These are phyloP conservation scores for Leavenworthia alabamica DNA, from an alignment of 345 rosid species.

Conservation along the genomic window DNA sequence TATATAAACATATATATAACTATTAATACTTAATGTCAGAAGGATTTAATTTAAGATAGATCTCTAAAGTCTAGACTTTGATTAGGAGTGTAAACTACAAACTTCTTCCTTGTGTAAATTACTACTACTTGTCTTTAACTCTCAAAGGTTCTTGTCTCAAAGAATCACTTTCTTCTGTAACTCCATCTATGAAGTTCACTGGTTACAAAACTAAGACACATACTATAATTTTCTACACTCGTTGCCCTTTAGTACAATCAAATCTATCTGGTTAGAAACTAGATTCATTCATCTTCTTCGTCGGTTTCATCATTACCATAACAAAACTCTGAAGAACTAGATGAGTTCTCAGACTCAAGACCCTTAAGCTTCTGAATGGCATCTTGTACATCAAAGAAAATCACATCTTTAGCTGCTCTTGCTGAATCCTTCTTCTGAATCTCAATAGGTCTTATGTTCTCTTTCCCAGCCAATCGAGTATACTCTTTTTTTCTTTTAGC, in stretches of 20 bases:
- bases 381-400: conserved; percentile 49
- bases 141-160: too few species aligned
- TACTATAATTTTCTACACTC: too few species aligned
- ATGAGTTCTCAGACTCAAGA: conserved; percentile 25
- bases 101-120: too few species aligned
- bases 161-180: too few species aligned
- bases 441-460: conserved; percentile 30
- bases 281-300: conserved; percentile 31
- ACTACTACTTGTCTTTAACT: too few species aligned
- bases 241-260: background rate
- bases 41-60: too few species aligned
- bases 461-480: conserved; percentile 34
- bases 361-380: conserved; percentile 53
- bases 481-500: conserved; percentile 58
- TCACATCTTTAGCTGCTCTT: conserved; percentile 49
- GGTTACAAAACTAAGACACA: too few species aligned
- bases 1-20: conserved; percentile 19
- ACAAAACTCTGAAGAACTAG: conserved; percentile 36
- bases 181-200: too few species aligned
- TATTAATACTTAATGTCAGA: too few species aligned
- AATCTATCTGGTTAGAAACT: background rate
- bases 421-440: conserved; percentile 35
- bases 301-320: too few species aligned
- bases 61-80: too few species aligned
- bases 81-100: too few species aligned